Evolutionary conservation across 768 basidiomycete genomes (phyloP).

Genomic region (Fibroporia radiculosa): DNA sequence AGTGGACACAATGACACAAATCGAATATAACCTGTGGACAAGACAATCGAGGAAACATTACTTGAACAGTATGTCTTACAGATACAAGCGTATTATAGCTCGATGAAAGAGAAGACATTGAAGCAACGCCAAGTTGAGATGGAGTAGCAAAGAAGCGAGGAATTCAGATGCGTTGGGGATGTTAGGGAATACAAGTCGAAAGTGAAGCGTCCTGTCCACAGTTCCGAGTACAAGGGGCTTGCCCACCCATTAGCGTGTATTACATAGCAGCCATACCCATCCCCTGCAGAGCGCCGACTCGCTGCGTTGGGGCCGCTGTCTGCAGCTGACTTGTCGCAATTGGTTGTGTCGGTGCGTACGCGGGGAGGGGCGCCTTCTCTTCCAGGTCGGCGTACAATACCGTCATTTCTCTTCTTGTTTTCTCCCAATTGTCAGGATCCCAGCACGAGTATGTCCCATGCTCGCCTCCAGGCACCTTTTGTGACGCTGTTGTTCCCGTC

Average conservation of each 20-base stretch:
- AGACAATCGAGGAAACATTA: slow-evolving; percentile 3
- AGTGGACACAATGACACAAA: not conserved
- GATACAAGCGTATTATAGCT: slow-evolving; percentile 26
- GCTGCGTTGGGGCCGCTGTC: slow-evolving; percentile 13
- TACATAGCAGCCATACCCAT: slow-evolving; percentile 46
- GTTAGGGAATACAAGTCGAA: slow-evolving; percentile 1
- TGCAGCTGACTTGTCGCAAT: slow-evolving; percentile 23
- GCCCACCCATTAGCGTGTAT: slow-evolving; percentile 8
- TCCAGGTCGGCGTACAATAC: slow-evolving; percentile 69
- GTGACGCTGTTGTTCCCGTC: slow-evolving; percentile 64
- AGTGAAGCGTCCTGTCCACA: slow-evolving; percentile 4
- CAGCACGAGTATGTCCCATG: slow-evolving; percentile 87
- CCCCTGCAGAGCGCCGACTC: slow-evolving; percentile 34
- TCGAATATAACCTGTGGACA: too few species aligned
- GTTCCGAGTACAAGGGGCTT: not conserved
- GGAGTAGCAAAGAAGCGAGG: slow-evolving; percentile 8
- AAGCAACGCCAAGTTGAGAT: slow-evolving; percentile 1
- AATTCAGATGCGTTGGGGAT: not conserved
- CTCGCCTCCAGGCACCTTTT: slow-evolving; percentile 76
- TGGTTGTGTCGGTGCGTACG: slow-evolving; percentile 32
- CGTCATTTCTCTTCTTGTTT: slow-evolving; percentile 71
- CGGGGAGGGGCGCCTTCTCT: slow-evolving; percentile 63
- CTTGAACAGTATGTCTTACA: slow-evolving; percentile 22
- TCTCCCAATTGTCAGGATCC: slow-evolving; percentile 74
- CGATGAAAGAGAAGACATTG: slow-evolving; percentile 9